Percentiles rank a stretch among this genome's conserved stretches.
These are phyloP conservation scores for Neofusicoccum kwambonambiense DNA, from an alignment of 2,329 filamentous ascomycete genomes.

Conservation along the genomic window DNA sequence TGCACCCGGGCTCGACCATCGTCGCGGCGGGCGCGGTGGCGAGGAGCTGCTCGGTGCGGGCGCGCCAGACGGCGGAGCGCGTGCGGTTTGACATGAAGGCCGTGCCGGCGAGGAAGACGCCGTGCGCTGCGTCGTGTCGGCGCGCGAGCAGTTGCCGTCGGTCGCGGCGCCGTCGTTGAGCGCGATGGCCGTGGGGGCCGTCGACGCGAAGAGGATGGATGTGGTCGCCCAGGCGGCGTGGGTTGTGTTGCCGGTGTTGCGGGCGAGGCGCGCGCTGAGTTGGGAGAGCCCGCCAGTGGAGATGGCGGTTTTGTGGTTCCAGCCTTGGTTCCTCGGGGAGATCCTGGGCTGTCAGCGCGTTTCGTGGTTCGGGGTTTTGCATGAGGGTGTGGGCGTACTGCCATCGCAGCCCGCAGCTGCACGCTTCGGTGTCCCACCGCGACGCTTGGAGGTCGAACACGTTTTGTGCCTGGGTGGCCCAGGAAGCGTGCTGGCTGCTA, in stretches of 20 bases:
- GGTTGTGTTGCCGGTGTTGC: too few relatives aligned
- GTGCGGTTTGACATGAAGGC: conserved; percentile 40
- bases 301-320: conserved; percentile 39
- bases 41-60: conserved; percentile 42
- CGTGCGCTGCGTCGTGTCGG: conserved; percentile 35
- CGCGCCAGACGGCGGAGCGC: conserved; percentile 37
- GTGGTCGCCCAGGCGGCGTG: conserved; percentile 33
- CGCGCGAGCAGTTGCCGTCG: too few relatives aligned
- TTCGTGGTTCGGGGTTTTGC: too few relatives aligned
- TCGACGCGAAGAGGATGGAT: conserved; percentile 27
- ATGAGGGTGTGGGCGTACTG: conserved; percentile 20
- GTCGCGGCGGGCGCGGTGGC: conserved; percentile 21
- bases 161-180: conserved; percentile 31
- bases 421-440: conserved; percentile 31
- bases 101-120: conserved; percentile 37
- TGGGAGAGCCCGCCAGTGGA: conserved; percentile 31
- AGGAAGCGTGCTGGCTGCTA: conserved; percentile 38
- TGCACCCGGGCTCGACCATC: too few relatives aligned
- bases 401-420: conserved; percentile 37
- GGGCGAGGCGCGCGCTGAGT: conserved; percentile 34
- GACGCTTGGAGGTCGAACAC: not conserved
- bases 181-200: conserved; percentile 22
- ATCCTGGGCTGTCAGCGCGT: conserved; percentile 46
- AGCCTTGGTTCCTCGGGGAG: conserved; percentile 34
- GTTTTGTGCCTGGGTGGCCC: conserved; percentile 29